Evolutionary conservation across 2,329 filamentous ascomycete species (phyloP).

Genomic region (Karstenula rhodostoma): DNA sequence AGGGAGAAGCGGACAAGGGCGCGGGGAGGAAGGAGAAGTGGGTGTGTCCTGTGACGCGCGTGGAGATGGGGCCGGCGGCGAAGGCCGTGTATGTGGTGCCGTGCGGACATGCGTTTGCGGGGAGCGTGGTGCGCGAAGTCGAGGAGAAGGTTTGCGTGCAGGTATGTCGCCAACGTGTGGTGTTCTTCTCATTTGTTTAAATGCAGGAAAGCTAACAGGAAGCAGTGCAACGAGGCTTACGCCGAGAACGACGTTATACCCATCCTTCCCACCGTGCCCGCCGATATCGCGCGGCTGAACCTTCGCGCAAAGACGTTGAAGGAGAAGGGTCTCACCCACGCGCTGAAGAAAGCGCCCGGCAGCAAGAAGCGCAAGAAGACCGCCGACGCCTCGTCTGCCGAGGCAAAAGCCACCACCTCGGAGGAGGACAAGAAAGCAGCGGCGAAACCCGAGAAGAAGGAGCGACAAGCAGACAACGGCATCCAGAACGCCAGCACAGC

Average conservation of each 20-base stretch:
- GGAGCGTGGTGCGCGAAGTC: slow-evolving; percentile 85
- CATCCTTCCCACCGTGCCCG: slow-evolving; percentile 75
- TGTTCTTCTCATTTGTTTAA: neutral
- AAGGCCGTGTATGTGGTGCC: slow-evolving; percentile 91
- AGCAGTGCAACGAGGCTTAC: slow-evolving; percentile 78
- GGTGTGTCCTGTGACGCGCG: slow-evolving; percentile 87
- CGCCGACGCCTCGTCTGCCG: slow-evolving; percentile 47
- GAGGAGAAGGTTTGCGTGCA: slow-evolving; percentile 67
- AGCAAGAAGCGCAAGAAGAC: slow-evolving; percentile 80
- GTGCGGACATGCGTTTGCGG: slow-evolving; percentile 93
- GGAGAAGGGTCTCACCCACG: slow-evolving; percentile 79
- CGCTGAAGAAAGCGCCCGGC: slow-evolving; percentile 78
- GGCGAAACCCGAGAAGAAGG: slow-evolving; percentile 26
- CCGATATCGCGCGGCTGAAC: slow-evolving; percentile 73
- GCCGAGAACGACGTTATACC: slow-evolving; percentile 79
- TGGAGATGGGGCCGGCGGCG: slow-evolving; percentile 79
- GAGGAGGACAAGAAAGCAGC: slow-evolving; percentile 28
- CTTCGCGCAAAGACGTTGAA: slow-evolving; percentile 73
- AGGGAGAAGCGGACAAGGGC: slow-evolving; percentile 50
- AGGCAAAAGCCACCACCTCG: slow-evolving; percentile 12
- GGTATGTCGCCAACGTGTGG: slow-evolving; percentile 50
- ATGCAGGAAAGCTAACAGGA: slow-evolving; percentile 19
- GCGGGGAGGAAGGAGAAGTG: slow-evolving; percentile 64
- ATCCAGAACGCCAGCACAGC: slow-evolving; percentile 93
- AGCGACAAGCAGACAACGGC: slow-evolving; percentile 53